Conservation (phyloP, 2,329 filamentous ascomycete species). For the Xylaria sp. region DNA sequence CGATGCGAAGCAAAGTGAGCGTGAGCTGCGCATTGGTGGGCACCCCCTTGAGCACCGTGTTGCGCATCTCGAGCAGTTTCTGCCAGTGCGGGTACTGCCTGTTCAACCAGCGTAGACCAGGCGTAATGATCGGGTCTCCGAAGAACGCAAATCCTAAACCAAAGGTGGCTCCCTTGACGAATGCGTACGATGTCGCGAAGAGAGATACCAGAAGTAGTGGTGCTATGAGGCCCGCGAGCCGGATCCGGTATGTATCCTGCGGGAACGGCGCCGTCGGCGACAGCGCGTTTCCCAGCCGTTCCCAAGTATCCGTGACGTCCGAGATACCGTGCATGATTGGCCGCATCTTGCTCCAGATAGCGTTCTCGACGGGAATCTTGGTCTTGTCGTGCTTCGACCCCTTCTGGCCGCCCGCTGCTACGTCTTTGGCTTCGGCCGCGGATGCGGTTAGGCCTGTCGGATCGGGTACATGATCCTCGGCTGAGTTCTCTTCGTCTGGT, state of each 20-base stretch:
- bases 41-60: constrained; percentile 81
- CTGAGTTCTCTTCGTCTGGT: constrained; percentile 48
- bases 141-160: constrained; percentile 81
- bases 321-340: constrained; percentile 72
- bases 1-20: constrained; percentile 81
- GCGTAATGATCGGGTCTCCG: constrained; percentile 76
- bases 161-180: constrained; percentile 73
- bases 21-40: constrained; percentile 89
- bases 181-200: constrained; percentile 66
- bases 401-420: constrained; percentile 59
- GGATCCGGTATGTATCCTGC: constrained; percentile 60
- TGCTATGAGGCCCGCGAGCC: constrained; percentile 62
- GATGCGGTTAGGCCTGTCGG: constrained; percentile 52
- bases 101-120: constrained; percentile 68
- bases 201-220: constrained; percentile 64
- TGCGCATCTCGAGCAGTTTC: constrained; percentile 76
- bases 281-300: constrained; percentile 57
- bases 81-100: constrained; percentile 75
- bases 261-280: constrained; percentile 73
- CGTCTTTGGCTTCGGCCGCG: constrained; percentile 55
- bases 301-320: constrained; percentile 60
- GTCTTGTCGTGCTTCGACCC: constrained; percentile 74
- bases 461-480: constrained; percentile 47
- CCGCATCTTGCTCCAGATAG: constrained; percentile 80
- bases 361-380: constrained; percentile 78